Evolutionary conservation across 352 stramenopile genomes (phyloP), one percentile per base, ranked within the genome.

Genomic region (Phytophthora cactorum): DNA sequence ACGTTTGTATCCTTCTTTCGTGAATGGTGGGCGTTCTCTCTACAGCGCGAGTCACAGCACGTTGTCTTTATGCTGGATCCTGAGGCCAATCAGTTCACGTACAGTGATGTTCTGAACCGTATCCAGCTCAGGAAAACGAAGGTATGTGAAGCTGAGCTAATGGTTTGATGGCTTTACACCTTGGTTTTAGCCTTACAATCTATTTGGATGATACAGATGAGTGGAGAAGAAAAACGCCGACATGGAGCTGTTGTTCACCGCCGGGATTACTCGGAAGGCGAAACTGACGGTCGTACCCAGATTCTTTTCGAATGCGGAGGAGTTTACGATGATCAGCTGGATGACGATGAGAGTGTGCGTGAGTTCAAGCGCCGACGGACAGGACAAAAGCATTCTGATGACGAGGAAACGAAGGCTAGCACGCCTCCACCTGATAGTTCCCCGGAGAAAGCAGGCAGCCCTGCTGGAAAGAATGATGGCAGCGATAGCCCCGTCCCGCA

Each of bases 121-220:
- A 88, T 95, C 41, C 81, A 91, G 61, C 76, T 95, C 27, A 88
- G 79, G 57, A 95, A 95, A 72, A 94, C 86, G 45, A 93, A 93
- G 74, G 81, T 84, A 71, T 60, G 55, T 52, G 41, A n/a, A 41
- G 11, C 14, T 36, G 11, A 17, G n/a, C 22, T 28, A 14, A 15
- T 43, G 11, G 9, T 60, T 39, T 17, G 15, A 14, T 29, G 14
- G 7, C 17, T 25, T 55, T 7, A 9, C 9, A 17, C 22, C 28
- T 61, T 43, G 14, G 8, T 43, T 47, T 46, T 68, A 36, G 65
- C n/a, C 15, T 50, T 14, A 47, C 9, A 25, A 53, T 17, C 5
- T 36, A 49, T 67, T 50, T 52, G 38, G 11, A 31, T n/a, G 47
- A 25, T 47, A 2, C n/a, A 89, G 81, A 68, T 88, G 62, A 78